Evolutionary conservation across 495 filamentous ascomycete species (phyloP).

Genomic region (Lindgomyces ingoldianus): DNA sequence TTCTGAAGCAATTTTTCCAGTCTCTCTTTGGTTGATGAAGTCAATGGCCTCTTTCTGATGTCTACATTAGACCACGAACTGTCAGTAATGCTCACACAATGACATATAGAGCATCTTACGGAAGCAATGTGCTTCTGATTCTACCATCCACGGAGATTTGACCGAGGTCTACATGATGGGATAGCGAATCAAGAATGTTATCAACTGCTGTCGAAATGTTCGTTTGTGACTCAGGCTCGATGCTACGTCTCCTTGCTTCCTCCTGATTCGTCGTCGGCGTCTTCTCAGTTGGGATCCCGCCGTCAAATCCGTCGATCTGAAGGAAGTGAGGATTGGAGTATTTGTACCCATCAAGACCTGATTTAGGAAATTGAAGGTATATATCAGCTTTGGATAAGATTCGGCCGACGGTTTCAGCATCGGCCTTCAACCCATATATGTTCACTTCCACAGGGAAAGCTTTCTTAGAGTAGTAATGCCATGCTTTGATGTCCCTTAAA

Average conservation of each 20-base stretch:
- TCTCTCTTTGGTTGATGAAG: too few species aligned
- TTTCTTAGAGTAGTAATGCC: not conserved
- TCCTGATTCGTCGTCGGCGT: not conserved
- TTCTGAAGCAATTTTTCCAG: too few species aligned
- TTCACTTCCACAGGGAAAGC: conserved; percentile 2
- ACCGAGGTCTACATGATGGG: too few species aligned
- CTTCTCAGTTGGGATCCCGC: not conserved
- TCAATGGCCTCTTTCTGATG: too few species aligned
- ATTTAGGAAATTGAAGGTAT: conserved; percentile 10
- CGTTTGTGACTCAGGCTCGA: not conserved
- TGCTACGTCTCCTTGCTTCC: not conserved
- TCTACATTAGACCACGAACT: too few species aligned
- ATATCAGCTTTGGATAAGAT: not conserved
- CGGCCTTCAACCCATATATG: not conserved
- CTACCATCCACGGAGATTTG: too few species aligned
- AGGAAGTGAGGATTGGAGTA: conserved; percentile 15
- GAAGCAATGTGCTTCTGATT: too few species aligned
- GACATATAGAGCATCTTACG: too few species aligned
- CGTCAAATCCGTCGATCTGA: conserved; percentile 6
- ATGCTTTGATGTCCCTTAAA: too few species aligned
- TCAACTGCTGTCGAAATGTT: too few species aligned
- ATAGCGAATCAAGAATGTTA: too few species aligned
- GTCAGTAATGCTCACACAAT: too few species aligned
- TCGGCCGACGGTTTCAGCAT: not conserved
- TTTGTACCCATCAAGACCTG: not conserved